phyloP scores from a whole-genome alignment of 768 basidiomycete genomes.

The Amanita rimosa region DNA sequence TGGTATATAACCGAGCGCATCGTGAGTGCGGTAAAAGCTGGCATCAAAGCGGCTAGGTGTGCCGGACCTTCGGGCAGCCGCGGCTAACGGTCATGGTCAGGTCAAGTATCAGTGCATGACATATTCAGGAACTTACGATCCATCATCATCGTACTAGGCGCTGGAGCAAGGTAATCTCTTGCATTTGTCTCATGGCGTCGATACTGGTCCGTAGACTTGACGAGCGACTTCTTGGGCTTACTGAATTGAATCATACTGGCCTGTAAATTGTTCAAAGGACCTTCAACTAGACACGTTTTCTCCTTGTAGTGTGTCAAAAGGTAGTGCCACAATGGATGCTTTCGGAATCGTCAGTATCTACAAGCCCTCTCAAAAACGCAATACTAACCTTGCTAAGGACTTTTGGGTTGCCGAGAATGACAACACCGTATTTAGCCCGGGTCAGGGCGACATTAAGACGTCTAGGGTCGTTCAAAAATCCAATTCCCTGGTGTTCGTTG shows the following conservation, averaged over 20 bases:
- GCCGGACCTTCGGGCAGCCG: constrained; percentile 54
- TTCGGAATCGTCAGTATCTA: constrained; percentile 8
- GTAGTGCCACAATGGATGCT: constrained; percentile 99
- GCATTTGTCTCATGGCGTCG: constrained; percentile 89
- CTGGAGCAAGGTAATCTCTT: constrained; percentile 53
- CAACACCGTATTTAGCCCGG: constrained; percentile 94
- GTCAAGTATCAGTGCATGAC: constrained; percentile 1
- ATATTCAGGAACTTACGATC: constrained; percentile 33
- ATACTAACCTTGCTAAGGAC: constrained; percentile 88
- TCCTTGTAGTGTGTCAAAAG: constrained; percentile 99
- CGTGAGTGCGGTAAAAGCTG: constrained; percentile 92
- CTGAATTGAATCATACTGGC: constrained; percentile 99
- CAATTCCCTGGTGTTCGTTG: constrained; percentile 99
- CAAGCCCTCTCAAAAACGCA: neutral
- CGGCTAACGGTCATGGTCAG: constrained; percentile 1
- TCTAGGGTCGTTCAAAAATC: constrained; percentile 96
- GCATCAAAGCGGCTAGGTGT: constrained; percentile 94
- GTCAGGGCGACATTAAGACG: constrained; percentile 95
- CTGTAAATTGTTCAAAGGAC: constrained; percentile 92
- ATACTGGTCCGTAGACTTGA: constrained; percentile 88
- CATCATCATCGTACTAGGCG: constrained; percentile 27
- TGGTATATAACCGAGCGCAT: constrained; percentile 87
- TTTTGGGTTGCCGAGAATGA: constrained; percentile 99
- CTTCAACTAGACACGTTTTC: constrained; percentile 86
- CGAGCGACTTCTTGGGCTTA: constrained; percentile 84